Evolutionary conservation across 345 rosid species (phyloP).

Genomic region (Brassica cretica): DNA sequence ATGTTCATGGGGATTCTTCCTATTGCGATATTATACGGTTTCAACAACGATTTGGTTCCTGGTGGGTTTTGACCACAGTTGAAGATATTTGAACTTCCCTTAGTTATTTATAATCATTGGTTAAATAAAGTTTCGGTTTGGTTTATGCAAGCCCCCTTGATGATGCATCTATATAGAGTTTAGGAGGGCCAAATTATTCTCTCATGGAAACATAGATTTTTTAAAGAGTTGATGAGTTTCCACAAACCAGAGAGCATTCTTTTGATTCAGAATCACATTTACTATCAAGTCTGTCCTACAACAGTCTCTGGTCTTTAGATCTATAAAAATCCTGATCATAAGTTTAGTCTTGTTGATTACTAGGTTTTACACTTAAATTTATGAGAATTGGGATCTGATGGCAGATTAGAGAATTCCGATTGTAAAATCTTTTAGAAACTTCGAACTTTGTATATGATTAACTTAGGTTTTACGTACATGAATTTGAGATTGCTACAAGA

Average conservation of each 20-base stretch:
- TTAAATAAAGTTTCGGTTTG: no score
- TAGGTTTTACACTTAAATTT: neutral
- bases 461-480: neutral
- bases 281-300: neutral
- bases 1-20: slow-evolving; percentile 88
- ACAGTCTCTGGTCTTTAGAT: slow-evolving; percentile 6
- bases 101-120: no score
- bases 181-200: no score
- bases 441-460: neutral
- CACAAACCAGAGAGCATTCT: neutral
- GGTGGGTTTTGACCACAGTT: slow-evolving; percentile 41
- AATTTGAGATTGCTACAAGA: neutral
- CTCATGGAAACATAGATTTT: no score
- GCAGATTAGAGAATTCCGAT: neutral
- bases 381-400: slow-evolving; percentile 1
- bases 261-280: neutral
- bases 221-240: neutral
- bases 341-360: slow-evolving; percentile 3
- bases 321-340: neutral
- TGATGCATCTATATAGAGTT: no score
- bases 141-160: no score
- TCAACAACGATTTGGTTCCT: slow-evolving; percentile 67
- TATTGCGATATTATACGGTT: slow-evolving; percentile 66
- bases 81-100: no score
- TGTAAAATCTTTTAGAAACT: neutral